Evolutionary conservation across 257 asterid species (phyloP).

Genomic region (Solanum sparsipilum): DNA sequence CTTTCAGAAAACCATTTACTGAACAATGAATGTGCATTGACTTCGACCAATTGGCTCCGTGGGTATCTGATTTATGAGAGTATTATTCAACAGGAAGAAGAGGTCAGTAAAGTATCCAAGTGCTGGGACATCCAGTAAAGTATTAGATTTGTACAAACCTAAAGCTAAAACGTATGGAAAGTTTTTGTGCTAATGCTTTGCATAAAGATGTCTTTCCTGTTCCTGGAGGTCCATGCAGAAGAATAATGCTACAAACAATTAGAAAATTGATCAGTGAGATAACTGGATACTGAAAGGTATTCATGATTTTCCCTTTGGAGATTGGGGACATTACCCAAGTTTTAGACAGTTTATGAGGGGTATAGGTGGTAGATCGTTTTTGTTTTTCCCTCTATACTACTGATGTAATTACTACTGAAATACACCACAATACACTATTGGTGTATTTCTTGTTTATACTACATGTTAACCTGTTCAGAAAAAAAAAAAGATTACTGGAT

Average conservation of each 20-base stretch:
- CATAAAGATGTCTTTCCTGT: slow-evolving; percentile 98
- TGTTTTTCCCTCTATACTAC: background rate
- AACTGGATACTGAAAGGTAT: background rate
- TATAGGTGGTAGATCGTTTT: background rate
- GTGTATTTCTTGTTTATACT: background rate
- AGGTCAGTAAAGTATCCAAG: background rate
- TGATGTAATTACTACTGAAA: background rate
- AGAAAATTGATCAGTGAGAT: slow-evolving; percentile 8
- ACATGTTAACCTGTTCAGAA: background rate
- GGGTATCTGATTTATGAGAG: slow-evolving; percentile 48
- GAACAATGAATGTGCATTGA: slow-evolving; percentile 95
- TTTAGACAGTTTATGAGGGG: background rate
- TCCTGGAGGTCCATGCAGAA: slow-evolving; percentile 99
- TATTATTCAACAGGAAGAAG: background rate
- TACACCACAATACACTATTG: background rate
- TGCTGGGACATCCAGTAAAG: background rate
- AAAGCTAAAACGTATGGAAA: slow-evolving; percentile 74
- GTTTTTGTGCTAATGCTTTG: slow-evolving; percentile 95
- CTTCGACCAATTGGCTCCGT: slow-evolving; percentile 85
- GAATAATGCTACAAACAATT: slow-evolving; percentile 65
- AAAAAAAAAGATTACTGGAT: background rate
- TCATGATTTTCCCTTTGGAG: background rate
- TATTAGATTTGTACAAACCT: slow-evolving; percentile 35
- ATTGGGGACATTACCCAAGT: background rate
- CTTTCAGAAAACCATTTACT: slow-evolving; percentile 99